A percentile compares a stretch with the other conserved stretches of the same genome.
Conservation (phyloP, 2,329 filamentous ascomycete species). For the Penicillium sp. region DNA sequence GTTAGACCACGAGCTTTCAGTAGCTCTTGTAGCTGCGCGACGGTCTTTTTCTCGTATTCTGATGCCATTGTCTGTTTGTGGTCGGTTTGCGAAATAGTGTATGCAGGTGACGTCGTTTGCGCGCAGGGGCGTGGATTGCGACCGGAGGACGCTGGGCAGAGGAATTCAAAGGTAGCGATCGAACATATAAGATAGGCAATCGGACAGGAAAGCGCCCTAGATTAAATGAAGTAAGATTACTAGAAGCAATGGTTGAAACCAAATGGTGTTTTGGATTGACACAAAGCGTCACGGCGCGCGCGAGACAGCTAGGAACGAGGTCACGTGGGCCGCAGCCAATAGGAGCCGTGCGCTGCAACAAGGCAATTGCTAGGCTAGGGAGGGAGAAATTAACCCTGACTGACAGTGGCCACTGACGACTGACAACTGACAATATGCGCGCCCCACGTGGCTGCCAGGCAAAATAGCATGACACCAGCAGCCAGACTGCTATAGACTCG, state of each 20-base stretch:
- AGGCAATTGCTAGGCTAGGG: not conserved
- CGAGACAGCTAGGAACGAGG: not conserved
- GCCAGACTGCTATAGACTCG: not conserved
- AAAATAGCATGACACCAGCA: not conserved
- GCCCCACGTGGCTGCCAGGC: not conserved
- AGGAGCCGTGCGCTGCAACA: not conserved
- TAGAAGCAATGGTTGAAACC: not conserved
- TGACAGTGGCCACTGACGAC: conserved; percentile 20
- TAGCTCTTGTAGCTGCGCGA: conserved; percentile 47
- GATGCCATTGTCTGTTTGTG: conserved; percentile 28
- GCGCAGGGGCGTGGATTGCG: conserved; percentile 8
- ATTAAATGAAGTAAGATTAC: not conserved
- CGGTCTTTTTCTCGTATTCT: conserved; percentile 50
- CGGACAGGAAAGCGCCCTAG: not conserved
- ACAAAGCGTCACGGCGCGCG: not conserved
- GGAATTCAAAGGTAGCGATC: not conserved
- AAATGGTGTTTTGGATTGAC: not conserved
- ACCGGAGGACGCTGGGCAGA: conserved; percentile 1
- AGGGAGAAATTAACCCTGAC: too few relatives aligned
- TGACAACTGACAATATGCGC: not conserved
- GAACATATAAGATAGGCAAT: not conserved
- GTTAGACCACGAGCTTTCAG: conserved; percentile 47
- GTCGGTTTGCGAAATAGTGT: not conserved
- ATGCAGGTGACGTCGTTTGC: conserved; percentile 5
- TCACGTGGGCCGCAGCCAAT: not conserved